Evolutionary conservation across 73 alveolate species (phyloP).

Genomic region (Tetrahymena malaccensis): DNA sequence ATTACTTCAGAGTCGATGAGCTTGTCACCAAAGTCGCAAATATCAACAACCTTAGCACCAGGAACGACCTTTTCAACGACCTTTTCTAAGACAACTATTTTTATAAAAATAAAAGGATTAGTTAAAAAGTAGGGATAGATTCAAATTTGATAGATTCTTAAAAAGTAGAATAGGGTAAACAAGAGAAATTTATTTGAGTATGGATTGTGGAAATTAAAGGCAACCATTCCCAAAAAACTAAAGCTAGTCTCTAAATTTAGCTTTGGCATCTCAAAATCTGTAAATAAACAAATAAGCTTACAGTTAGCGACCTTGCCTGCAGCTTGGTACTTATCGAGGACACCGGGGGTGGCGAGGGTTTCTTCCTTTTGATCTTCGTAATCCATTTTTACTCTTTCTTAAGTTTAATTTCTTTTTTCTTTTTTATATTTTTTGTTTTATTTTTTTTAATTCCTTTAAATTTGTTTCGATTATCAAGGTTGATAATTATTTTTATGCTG

Average conservation of each 20-base stretch:
- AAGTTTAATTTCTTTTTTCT: slow-evolving; percentile 11
- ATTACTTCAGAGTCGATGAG: slow-evolving; percentile 41
- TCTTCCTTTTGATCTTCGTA: slow-evolving; percentile 45
- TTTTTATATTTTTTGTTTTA: not conserved
- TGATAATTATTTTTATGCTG: not conserved
- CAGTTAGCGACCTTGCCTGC: slow-evolving; percentile 74
- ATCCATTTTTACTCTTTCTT: slow-evolving; percentile 36
- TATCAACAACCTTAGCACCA: slow-evolving; percentile 69
- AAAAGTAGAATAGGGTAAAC: not conserved
- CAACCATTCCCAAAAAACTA: not conserved
- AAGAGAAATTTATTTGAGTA: not conserved
- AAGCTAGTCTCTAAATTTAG: not conserved
- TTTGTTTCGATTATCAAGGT: not conserved
- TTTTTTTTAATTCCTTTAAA: not conserved
- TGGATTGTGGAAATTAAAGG: not conserved
- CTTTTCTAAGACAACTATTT: slow-evolving; percentile 46
- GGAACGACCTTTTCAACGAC: slow-evolving; percentile 51
- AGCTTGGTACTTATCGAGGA: slow-evolving; percentile 74
- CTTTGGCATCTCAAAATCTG: not conserved
- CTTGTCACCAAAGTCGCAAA: slow-evolving; percentile 72
- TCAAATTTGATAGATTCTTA: not conserved
- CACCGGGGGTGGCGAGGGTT: slow-evolving; percentile 69
- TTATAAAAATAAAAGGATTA: not conserved
- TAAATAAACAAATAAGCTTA: not conserved
- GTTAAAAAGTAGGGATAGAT: not conserved